phyloP scores from a whole-genome alignment of 495 filamentous ascomycete species.

The Cryomyces minteri region DNA sequence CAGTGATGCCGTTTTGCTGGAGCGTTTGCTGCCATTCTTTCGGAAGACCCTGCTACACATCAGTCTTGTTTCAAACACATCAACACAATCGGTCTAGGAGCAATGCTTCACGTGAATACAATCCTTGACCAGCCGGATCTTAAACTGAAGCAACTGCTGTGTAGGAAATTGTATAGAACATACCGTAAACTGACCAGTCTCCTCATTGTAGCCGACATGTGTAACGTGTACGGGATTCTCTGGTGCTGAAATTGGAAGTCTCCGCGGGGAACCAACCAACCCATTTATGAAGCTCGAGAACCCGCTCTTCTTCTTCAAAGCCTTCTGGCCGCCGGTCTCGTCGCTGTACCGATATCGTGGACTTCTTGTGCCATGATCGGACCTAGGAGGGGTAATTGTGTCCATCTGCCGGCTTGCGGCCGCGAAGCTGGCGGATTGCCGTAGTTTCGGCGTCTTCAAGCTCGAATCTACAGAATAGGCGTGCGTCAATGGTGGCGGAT shows the following conservation, averaged over 20 bases:
- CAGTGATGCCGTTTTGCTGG: conserved; percentile 88
- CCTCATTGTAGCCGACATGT: conserved; percentile 92
- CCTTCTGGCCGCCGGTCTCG: conserved; percentile 38
- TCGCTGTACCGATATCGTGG: conserved; percentile 67
- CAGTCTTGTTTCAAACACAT: neutral
- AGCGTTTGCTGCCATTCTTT: conserved; percentile 96
- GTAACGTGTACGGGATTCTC: conserved; percentile 97
- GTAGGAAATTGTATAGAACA: conserved; percentile 16
- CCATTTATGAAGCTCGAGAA: conserved; percentile 92
- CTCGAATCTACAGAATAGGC: neutral
- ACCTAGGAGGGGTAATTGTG: conserved; percentile 27
- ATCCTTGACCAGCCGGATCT: neutral
- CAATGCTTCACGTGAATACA: neutral
- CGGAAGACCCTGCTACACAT: conserved; percentile 51
- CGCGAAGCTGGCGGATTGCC: conserved; percentile 70
- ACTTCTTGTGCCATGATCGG: conserved; percentile 27
- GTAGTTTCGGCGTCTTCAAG: conserved; percentile 31
- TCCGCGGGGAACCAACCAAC: conserved; percentile 75
- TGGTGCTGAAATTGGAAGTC: conserved; percentile 82
- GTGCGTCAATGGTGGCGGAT: neutral
- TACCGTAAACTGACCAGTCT: conserved; percentile 93
- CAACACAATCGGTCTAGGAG: neutral
- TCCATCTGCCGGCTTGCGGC: conserved; percentile 42
- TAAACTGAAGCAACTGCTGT: neutral
- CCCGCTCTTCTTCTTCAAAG: conserved; percentile 72